Evolutionary conservation across 164 flowering plant species (phyloP), one percentile per base, ranked within the genome.

Genomic region (Akebia trifoliata): DNA sequence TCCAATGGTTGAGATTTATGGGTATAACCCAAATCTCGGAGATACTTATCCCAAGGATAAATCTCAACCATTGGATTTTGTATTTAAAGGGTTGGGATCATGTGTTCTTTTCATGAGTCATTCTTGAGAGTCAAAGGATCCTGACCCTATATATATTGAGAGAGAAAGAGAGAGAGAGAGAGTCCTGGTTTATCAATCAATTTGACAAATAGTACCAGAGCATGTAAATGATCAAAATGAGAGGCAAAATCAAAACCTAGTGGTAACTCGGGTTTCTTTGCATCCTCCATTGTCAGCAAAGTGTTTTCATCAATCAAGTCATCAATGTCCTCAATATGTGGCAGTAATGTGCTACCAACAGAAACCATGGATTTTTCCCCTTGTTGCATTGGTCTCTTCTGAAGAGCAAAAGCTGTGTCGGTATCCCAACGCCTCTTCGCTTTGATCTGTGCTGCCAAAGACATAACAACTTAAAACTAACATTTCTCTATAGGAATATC

Each of bases 281-380:
- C 32, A 54, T 53, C 63, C 12, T 65, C 69, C 20, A 8, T 42
- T 43, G 48, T 11, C 17, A 54, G 43, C 38, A 67, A 61, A 39
- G 44, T 67, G 15, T 61, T 61, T 32, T 67, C 70, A 48, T 61
- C 61, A 28, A 61, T 67, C 31, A 67, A 50, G 14, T 61, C 65
- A 48, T 54, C 65, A 10, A 56, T 43, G 11, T 38, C 70, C 30
- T 60, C 65, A n/a, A 35, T 49, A 34, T 60, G 61, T 20, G 56
- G 43, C 21, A 25, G 61, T 22, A 56, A 26, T 10, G 42, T 54
- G 60, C 43, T 60, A 35, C 31, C 43, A 25, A 38, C 54, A 50
- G 22, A 30, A 67, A 49, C 55, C 17, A 43, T 25, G 10, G 65
- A 56, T 43, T 4, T 55, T 50, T 50, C 65, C 24, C 29, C 47